Percentiles rank a stretch among this genome's conserved stretches.
Evolutionary conservation across 805 yeast genomes (phyloP).

Genomic region (Scheffersomyces stipitis): DNA sequence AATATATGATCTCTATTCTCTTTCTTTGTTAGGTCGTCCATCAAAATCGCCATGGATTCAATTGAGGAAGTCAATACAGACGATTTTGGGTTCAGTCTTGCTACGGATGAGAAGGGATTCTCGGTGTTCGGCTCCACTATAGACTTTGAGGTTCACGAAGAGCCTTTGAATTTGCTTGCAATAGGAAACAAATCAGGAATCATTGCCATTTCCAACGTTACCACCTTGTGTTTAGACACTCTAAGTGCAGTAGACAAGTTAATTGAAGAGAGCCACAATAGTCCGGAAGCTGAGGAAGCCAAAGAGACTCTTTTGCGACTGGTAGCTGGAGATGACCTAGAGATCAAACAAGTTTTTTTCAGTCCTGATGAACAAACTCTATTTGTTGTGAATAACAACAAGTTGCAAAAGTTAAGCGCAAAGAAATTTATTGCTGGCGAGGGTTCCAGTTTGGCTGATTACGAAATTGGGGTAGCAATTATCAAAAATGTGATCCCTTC

Average conservation of each 20-base stretch:
- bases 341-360: slow-evolving; percentile 28
- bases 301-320: background rate
- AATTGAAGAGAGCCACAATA: slow-evolving; percentile 6
- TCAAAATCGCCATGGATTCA: slow-evolving; percentile 7
- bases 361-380: slow-evolving; percentile 27
- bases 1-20: no score
- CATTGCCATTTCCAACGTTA: slow-evolving; percentile 40
- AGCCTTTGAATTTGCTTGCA: slow-evolving; percentile 31
- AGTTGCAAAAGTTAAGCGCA: slow-evolving; percentile 14
- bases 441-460: background rate
- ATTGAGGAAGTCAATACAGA: slow-evolving; percentile 29
- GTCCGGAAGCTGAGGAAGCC: background rate
- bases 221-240: slow-evolving; percentile 32
- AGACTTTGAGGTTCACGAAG: slow-evolving; percentile 17
- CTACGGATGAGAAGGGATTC: slow-evolving; percentile 30
- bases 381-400: slow-evolving; percentile 21
- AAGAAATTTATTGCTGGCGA: no score
- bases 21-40: no score
- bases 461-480: background rate
- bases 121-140: slow-evolving; percentile 26
- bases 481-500: slow-evolving; percentile 19
- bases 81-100: slow-evolving; percentile 47
- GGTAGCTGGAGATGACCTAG: background rate
- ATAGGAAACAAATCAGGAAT: slow-evolving; percentile 29
- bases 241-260: slow-evolving; percentile 15